Conservation (phyloP, 2,329 filamentous ascomycete genomes). For the Exutisphaerella laricina region DNA sequence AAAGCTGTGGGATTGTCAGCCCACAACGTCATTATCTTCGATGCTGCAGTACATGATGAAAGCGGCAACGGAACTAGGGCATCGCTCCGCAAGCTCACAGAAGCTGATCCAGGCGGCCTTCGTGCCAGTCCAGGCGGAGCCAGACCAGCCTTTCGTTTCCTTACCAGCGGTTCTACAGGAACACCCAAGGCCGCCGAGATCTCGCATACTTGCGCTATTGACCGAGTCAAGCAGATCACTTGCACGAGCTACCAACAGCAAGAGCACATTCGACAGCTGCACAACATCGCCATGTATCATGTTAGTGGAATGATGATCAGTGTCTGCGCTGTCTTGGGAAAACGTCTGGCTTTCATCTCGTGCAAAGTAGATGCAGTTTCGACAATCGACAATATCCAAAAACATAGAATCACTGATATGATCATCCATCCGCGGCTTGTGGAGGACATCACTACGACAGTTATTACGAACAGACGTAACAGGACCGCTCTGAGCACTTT, state of each 20-base stretch:
- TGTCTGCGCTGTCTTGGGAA: not conserved
- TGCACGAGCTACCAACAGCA: not conserved
- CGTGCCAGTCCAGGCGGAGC: not conserved
- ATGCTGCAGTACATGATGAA: no score
- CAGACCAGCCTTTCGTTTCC: not conserved
- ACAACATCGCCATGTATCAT: constrained; percentile 3
- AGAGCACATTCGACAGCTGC: not conserved
- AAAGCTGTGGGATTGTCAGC: not conserved
- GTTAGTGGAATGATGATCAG: not conserved
- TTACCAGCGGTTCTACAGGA: not conserved
- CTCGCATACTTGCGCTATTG: not conserved
- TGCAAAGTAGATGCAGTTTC: not conserved
- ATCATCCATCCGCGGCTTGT: not conserved
- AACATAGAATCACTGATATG: not conserved
- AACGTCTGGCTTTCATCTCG: not conserved
- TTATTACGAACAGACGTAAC: not conserved
- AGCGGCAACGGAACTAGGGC: not conserved
- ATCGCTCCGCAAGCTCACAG: not conserved
- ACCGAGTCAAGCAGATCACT: not conserved
- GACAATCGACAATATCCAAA: not conserved
- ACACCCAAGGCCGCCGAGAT: constrained; percentile 3
- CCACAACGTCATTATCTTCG: not conserved
- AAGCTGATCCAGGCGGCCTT: not conserved
- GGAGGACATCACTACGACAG: not conserved
- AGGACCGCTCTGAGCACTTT: not conserved